phyloP scores from a whole-genome alignment of 805 yeast species.

The Monosporozyma unispora region DNA sequence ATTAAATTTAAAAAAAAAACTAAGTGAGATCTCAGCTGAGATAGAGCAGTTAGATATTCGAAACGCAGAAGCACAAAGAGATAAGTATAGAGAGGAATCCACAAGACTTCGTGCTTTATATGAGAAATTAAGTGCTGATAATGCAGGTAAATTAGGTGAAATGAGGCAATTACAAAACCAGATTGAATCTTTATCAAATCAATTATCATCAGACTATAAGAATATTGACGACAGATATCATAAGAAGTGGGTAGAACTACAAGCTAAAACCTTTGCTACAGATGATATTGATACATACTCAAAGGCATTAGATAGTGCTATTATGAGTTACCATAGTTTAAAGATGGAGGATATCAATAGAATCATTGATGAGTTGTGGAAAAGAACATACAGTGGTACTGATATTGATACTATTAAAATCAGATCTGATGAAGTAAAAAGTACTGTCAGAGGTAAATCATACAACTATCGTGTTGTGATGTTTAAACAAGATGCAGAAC shows the following conservation, averaged over 20 bases:
- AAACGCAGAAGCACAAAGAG: slow-evolving; percentile 53
- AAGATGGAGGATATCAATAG: slow-evolving; percentile 91
- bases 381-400: slow-evolving; percentile 85
- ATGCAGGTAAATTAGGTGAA: slow-evolving; percentile 79
- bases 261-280: slow-evolving; percentile 64
- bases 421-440: slow-evolving; percentile 56
- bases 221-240: slow-evolving; percentile 57
- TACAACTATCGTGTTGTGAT: slow-evolving; percentile 92
- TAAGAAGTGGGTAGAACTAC: slow-evolving; percentile 64
- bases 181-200: slow-evolving; percentile 43
- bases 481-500: slow-evolving; percentile 83
- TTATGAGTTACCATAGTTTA: slow-evolving; percentile 81
- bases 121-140: slow-evolving; percentile 48
- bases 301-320: slow-evolving; percentile 83
- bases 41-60: slow-evolving; percentile 41
- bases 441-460: slow-evolving; percentile 43
- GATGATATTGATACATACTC: slow-evolving; percentile 76
- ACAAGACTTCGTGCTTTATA: slow-evolving; percentile 40
- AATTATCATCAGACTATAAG: slow-evolving; percentile 60
- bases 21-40: slow-evolving; percentile 31
- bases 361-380: slow-evolving; percentile 87
- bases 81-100: slow-evolving; percentile 52
- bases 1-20: slow-evolving; percentile 35
- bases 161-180: slow-evolving; percentile 75
- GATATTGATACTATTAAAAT: slow-evolving; percentile 89